Base-by-base conservation (phyloP, 805 yeast genomes). In the Candida verbasci region DNA sequence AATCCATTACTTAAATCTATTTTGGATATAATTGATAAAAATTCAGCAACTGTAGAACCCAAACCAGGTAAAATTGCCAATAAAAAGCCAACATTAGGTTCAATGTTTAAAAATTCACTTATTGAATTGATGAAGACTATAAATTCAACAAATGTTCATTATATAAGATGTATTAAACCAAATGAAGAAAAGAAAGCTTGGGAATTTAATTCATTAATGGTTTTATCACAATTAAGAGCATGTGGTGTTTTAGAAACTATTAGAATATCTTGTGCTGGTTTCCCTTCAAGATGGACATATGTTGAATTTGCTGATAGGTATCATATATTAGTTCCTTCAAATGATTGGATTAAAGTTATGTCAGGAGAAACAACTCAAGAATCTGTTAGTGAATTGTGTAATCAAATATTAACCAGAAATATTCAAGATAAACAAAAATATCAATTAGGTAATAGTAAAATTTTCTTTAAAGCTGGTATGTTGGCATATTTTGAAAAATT, bases 191-290 rank as follows among this genome's bases (percentile, higher is more conserved):
- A 93, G 61, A 82, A 78, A 43, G 96, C 97, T 2, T 91, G 98
- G 97, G 83, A 81, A 57, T 91, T 91, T 61, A 95, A 88, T 53
- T 87, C 95, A 11, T 74, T 88, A 29, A 89, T 91, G 97, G 97
- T 91, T 10, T 71, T 93, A 42, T 82, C 95, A 5, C 98, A 91
- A 62, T 72, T 91, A 44, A 78, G 98, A 57, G 98, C 98, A 5
- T 91, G 98, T 71, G 98, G 98, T 82, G 97, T 91, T 31, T 70
- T 91, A 48, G 98, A 93, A 58, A 93, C 98, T 2, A 91, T 91
- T 55, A 72, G 96, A 53, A 91, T 91, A 32, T 89, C 97, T 1
- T 89, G 97, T 65, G 97, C 96, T 34, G 98, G 98, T 27, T 91
- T 89, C 74, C 98, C 98, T 12, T 83, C 96, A 0, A 74, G 97